Evolutionary conservation across 2,329 filamentous ascomycete genomes (phyloP).

Genomic region (Tolypocladium endophyticum): DNA sequence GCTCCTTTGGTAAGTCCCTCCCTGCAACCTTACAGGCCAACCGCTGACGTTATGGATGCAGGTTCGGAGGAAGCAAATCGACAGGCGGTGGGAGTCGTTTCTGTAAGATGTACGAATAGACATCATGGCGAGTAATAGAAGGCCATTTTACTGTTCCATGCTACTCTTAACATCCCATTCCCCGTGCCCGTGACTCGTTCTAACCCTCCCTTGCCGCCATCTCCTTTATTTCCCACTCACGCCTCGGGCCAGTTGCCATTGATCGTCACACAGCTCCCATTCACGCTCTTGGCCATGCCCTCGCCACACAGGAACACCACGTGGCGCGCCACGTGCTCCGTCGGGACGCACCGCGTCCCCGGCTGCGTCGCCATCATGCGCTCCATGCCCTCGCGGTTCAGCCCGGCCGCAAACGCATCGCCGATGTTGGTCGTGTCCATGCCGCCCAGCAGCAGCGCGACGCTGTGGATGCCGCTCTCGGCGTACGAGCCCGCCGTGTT

Average conservation of each 20-base stretch:
- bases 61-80: slow-evolving; percentile 58
- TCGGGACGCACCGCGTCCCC: slow-evolving; percentile 17
- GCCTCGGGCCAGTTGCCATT: slow-evolving; percentile 26
- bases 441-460: slow-evolving; percentile 36
- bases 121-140: not conserved
- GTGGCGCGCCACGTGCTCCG: slow-evolving; percentile 28
- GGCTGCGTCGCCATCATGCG: slow-evolving; percentile 14
- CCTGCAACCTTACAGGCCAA: not conserved
- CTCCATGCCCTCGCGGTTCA: slow-evolving; percentile 22
- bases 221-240: not conserved
- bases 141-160: not conserved
- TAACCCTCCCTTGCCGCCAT: not conserved
- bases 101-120: slow-evolving; percentile 11
- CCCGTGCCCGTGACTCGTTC: slow-evolving; percentile 2
- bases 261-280: slow-evolving; percentile 23
- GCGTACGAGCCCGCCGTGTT: slow-evolving; percentile 48
- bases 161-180: not conserved
- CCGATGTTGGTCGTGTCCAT: slow-evolving; percentile 46
- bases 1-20: slow-evolving; percentile 67
- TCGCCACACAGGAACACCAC: slow-evolving; percentile 20
- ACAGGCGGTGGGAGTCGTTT: slow-evolving; percentile 46
- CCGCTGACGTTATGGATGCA: slow-evolving; percentile 23
- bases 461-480: slow-evolving; percentile 39
- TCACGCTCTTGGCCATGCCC: slow-evolving; percentile 19
- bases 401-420: slow-evolving; percentile 26